Evolutionary conservation across 2,329 filamentous ascomycete genomes (phyloP).

Genomic region (Ramichloridium luteum): DNA sequence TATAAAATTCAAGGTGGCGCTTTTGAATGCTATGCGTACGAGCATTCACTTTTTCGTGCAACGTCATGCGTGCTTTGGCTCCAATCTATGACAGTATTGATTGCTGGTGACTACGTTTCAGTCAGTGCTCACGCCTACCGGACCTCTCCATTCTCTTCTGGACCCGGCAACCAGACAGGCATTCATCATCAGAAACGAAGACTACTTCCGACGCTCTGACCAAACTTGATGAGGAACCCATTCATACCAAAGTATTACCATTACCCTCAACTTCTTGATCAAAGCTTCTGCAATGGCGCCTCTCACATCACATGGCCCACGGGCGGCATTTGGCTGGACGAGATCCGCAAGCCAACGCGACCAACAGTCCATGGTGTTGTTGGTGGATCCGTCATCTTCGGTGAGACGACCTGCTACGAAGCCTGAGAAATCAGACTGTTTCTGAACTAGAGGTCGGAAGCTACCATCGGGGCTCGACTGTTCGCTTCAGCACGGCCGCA

Average conservation of each 20-base stretch:
- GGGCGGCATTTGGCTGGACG: conserved; percentile 22
- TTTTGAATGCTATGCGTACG: too few species aligned
- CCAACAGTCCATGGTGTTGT: conserved; percentile 10
- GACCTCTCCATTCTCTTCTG: conserved; percentile 1
- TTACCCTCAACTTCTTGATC: conserved; percentile 8
- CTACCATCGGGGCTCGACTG: conserved; percentile 17
- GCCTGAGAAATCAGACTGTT: not conserved
- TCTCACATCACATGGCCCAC: too few species aligned
- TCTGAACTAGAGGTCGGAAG: conserved; percentile 8
- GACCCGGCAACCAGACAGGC: conserved; percentile 3
- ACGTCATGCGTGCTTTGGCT: too few species aligned
- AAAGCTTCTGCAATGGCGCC: conserved; percentile 12
- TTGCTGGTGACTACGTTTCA: too few species aligned
- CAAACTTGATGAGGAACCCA: conserved; percentile 4
- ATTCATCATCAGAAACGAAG: conserved; percentile 1
- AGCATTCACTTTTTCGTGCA: too few species aligned
- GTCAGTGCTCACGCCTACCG: too few species aligned
- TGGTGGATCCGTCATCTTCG: conserved; percentile 17
- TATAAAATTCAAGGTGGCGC: too few species aligned
- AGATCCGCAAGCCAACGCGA: conserved; percentile 13
- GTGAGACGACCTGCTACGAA: conserved; percentile 4
- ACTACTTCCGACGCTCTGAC: not conserved
- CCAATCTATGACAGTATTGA: too few species aligned
- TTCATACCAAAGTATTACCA: too few species aligned
- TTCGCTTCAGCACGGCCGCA: conserved; percentile 5